Percentiles rank a stretch among this genome's conserved stretches.
Evolutionary conservation across 1,284 basidiomycete species (phyloP).

Genomic region (Irpex sp.): DNA sequence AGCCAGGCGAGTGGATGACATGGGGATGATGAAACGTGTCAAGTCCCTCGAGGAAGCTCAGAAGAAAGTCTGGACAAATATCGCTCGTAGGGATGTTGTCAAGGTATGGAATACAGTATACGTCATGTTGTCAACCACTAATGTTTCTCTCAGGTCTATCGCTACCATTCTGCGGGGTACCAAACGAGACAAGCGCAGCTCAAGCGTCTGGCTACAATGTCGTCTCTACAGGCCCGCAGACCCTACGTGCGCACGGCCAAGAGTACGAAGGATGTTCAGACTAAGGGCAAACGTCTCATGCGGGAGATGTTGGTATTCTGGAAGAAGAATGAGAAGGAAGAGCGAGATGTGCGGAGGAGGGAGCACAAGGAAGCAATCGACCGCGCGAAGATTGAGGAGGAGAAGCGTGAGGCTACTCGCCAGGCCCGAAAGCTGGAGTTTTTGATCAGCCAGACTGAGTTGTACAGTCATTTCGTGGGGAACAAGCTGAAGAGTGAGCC

Average conservation of each 20-base stretch:
- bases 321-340: slow-evolving; percentile 97
- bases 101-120: slow-evolving; percentile 47
- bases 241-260: slow-evolving; percentile 81
- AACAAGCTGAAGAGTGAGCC: slow-evolving; percentile 93
- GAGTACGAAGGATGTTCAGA: slow-evolving; percentile 84
- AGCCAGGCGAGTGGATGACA: slow-evolving; percentile 73
- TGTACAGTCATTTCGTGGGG: slow-evolving; percentile 99
- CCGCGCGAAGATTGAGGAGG: slow-evolving; percentile 90
- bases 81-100: slow-evolving; percentile 77
- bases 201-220: slow-evolving; percentile 76
- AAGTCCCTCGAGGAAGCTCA: slow-evolving; percentile 80
- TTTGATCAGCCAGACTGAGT: slow-evolving; percentile 97
- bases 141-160: slow-evolving; percentile 63
- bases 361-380: slow-evolving; percentile 95
- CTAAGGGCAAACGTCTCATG: slow-evolving; percentile 86
- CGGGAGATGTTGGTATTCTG: slow-evolving; percentile 95
- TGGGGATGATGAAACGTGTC: slow-evolving; percentile 67
- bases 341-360: slow-evolving; percentile 88
- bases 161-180: slow-evolving; percentile 66
- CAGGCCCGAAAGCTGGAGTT: slow-evolving; percentile 98
- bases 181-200: slow-evolving; percentile 62
- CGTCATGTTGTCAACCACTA: neutral
- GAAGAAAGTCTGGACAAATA: slow-evolving; percentile 83
- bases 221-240: slow-evolving; percentile 79
- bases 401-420: slow-evolving; percentile 92